These are phyloP conservation scores for Penicillium sp. DNA, from an alignment of 2,329 filamentous ascomycete species.

Conservation along the genomic window DNA sequence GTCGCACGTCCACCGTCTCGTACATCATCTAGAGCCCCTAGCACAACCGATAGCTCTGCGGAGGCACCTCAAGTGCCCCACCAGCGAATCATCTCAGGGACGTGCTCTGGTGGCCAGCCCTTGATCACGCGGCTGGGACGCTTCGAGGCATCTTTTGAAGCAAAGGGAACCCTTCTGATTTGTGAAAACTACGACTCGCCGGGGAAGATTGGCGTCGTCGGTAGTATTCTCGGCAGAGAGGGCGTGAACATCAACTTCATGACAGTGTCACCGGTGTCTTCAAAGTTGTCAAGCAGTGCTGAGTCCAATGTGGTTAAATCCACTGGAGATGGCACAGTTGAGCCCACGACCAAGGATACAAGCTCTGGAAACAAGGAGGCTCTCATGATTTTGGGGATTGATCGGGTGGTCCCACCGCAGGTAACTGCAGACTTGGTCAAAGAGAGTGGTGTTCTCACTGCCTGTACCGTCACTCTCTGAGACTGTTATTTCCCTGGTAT, in stretches of 20 bases:
- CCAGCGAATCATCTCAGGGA: constrained; percentile 53
- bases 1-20: constrained; percentile 49
- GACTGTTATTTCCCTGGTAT: background rate
- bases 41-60: constrained; percentile 16
- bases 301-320: background rate
- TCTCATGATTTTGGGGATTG: constrained; percentile 77
- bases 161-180: constrained; percentile 72
- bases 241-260: constrained; percentile 79
- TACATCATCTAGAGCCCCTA: constrained; percentile 38
- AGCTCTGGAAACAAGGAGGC: constrained; percentile 57
- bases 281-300: constrained; percentile 10
- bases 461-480: constrained; percentile 50
- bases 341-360: background rate
- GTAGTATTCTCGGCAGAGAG: constrained; percentile 65
- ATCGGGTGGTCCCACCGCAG: constrained; percentile 61
- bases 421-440: constrained; percentile 52
- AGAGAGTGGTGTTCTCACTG: constrained; percentile 54
- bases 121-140: constrained; percentile 72
- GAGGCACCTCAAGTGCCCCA: constrained; percentile 23
- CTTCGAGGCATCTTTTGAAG: constrained; percentile 72
- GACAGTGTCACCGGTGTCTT: constrained; percentile 60
- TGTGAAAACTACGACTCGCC: constrained; percentile 79
- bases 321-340: background rate
- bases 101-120: constrained; percentile 36
- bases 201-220: constrained; percentile 79